These are phyloP conservation scores for Echium plantagineum DNA, from an alignment of 257 asterid genomes.

Conservation along the genomic window DNA sequence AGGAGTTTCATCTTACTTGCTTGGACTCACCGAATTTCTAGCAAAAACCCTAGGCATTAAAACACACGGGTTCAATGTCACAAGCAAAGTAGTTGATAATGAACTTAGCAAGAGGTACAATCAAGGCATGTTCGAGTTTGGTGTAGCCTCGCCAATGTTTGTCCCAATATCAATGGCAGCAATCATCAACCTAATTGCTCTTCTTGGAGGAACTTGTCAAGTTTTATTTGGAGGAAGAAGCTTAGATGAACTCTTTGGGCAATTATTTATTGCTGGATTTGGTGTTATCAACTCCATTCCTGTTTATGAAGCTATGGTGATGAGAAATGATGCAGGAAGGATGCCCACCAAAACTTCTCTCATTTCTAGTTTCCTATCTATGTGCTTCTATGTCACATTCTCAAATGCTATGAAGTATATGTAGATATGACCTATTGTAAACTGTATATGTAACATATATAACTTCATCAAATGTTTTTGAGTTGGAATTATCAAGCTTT, in stretches of 20 bases:
- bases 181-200: conserved; percentile 22
- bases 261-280: conserved; percentile 35
- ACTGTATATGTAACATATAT: too few relatives aligned
- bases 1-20: conserved; percentile 35
- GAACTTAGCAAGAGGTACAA: conserved; percentile 45
- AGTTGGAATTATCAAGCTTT: too few relatives aligned
- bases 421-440: too few relatives aligned
- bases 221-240: conserved; percentile 10
- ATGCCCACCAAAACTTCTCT: conserved; percentile 42
- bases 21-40: conserved; percentile 43
- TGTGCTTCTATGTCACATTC: conserved; percentile 15
- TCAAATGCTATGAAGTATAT: background rate
- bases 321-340: conserved; percentile 48
- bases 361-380: conserved; percentile 27
- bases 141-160: conserved; percentile 56
- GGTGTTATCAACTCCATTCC: conserved; percentile 50
- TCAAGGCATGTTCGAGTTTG: conserved; percentile 52
- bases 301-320: conserved; percentile 55
- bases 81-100: conserved; percentile 49
- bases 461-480: too few relatives aligned
- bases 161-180: conserved; percentile 46
- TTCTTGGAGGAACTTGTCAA: conserved; percentile 9
- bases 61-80: conserved; percentile 44
- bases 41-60: conserved; percentile 39
- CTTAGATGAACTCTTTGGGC: conserved; percentile 21